Evolutionary conservation across 1,284 basidiomycete genomes (phyloP), one percentile per base, ranked within the genome.

Genomic region (Moesziomyces aphidis): DNA sequence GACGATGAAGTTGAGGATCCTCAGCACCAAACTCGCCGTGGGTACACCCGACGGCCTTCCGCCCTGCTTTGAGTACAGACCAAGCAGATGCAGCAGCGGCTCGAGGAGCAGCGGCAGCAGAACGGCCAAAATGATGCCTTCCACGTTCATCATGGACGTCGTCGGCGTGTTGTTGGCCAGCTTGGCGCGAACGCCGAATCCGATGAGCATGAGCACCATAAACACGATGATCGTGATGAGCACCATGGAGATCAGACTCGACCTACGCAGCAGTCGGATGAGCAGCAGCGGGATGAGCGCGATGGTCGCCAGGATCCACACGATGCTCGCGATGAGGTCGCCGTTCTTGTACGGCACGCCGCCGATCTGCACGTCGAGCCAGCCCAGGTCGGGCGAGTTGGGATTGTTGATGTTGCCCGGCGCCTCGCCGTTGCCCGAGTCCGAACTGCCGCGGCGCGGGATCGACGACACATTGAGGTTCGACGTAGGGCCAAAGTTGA

Each of bases 291-390:
- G 76, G 10, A 78, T 66, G 46, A 78, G 51, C 2, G 61, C 54
- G 13, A 76, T 62, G 15, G 73, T 76, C 9, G 69, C 76, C 9
- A 78, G 52, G 15, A 78, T 59, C 73, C 73, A 78, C 0, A 78
- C 70, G 39, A 76, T 73, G 17, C 46, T 52, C 10, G 76, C 68
- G 47, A 76, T 76, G 28, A 78, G 60, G 44, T 78, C 76, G 5
- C 76, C 76, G 51, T 76, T 76, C 59, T 76, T 78, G 56, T 73
- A 78, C 4, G 76, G 73, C 2, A 78, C 67, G 0, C 47, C 70
- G 24, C 76, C 73, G 26, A 78, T 62, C 36, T 77, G 66, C 4
- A 66, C 51, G 47, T 78, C 76, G 34, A 78, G 57, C 76, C 76
- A 78, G 8, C 73, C 73, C 7, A 78, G 44, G 43, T 78, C 69